Percentiles rank a stretch among this genome's conserved stretches.
phyloP scores from a whole-genome alignment of 2,329 filamentous ascomycete genomes.

The Fusarium cicatricum region DNA sequence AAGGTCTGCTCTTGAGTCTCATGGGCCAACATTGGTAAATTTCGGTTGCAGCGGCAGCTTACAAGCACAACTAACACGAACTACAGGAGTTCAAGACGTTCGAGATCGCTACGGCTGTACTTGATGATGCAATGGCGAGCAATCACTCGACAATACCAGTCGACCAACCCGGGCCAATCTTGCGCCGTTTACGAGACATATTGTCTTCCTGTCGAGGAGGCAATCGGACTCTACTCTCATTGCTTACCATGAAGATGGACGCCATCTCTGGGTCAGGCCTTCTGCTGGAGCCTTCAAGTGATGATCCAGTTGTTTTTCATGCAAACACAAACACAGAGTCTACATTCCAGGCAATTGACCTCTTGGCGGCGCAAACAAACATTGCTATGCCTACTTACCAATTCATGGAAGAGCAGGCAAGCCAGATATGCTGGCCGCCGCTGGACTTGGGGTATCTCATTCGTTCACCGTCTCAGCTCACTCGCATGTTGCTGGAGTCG shows the following conservation, averaged over 20 bases:
- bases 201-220: slow-evolving; percentile 54
- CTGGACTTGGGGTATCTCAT: slow-evolving; percentile 39
- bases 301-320: slow-evolving; percentile 20
- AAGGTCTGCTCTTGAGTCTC: slow-evolving; percentile 56
- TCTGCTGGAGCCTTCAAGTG: slow-evolving; percentile 13
- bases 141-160: slow-evolving; percentile 30
- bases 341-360: slow-evolving; percentile 24
- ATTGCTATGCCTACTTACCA: slow-evolving; percentile 38
- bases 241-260: slow-evolving; percentile 45
- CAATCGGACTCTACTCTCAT: slow-evolving; percentile 50
- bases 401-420: slow-evolving; percentile 40
- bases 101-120: slow-evolving; percentile 56
- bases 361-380: slow-evolving; percentile 28
- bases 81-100: slow-evolving; percentile 54
- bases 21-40: slow-evolving; percentile 55
- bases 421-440: slow-evolving; percentile 40
- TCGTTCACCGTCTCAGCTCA: slow-evolving; percentile 39
- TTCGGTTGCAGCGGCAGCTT: fast-evolving
- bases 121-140: slow-evolving; percentile 50
- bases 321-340: slow-evolving; percentile 14
- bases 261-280: slow-evolving; percentile 32
- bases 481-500: slow-evolving; percentile 39
- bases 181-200: slow-evolving; percentile 50
- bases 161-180: slow-evolving; percentile 46
- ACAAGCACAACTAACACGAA: background rate